These are phyloP conservation scores for Corymbia maculata DNA, from an alignment of 345 rosid species.

Conservation along the genomic window DNA sequence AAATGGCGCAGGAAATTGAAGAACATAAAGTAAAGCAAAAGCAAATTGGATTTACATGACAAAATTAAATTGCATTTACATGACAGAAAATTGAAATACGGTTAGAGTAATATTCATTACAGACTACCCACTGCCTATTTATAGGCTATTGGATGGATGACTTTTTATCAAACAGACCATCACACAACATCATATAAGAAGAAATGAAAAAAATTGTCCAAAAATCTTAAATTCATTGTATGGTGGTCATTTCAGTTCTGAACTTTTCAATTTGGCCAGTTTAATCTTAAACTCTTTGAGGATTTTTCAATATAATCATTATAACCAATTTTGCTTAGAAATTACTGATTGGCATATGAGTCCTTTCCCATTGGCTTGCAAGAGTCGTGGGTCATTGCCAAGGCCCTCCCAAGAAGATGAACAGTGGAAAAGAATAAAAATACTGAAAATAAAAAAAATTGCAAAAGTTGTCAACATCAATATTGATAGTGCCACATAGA, in stretches of 20 bases:
- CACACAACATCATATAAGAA: not conserved
- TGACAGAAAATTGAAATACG: not conserved
- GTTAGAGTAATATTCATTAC: not conserved
- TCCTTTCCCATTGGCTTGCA: rapidly evolving
- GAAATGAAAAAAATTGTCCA: no score
- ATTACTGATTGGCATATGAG: rapidly evolving
- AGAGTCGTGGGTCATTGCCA: rapidly evolving
- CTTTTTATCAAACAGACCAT: not conserved
- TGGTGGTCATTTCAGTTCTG: no score
- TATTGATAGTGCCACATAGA: no score
- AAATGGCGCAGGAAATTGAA: no score
- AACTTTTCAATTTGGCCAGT: no score
- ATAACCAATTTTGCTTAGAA: rapidly evolving
- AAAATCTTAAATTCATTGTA: no score
- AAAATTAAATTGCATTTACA: not conserved
- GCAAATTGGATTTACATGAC: no score
- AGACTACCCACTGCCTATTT: not conserved
- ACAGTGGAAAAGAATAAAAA: not conserved
- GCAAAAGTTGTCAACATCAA: no score
- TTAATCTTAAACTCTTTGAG: no score
- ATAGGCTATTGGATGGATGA: not conserved
- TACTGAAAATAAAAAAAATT: no score
- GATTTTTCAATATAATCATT: no score
- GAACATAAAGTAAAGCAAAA: no score
- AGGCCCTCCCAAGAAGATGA: not conserved